A percentile compares a stretch with the other conserved stretches of the same genome.
These are phyloP conservation scores for Ustilago nuda DNA, from an alignment of 1,284 basidiomycete genomes.

Conservation along the genomic window DNA sequence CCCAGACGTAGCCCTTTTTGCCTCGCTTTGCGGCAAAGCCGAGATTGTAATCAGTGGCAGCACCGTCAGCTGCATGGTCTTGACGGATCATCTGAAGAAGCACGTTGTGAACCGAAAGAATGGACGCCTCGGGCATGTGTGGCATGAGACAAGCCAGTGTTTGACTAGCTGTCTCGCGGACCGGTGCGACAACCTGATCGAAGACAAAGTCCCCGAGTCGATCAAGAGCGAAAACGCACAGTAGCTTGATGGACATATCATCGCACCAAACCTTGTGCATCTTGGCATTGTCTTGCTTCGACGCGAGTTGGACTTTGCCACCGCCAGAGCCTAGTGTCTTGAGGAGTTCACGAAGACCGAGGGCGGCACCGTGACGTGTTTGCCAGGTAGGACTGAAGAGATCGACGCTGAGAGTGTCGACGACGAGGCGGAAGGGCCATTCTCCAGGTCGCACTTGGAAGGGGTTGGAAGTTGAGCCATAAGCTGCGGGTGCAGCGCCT, in stretches of 20 bases:
- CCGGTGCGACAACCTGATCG: conserved; percentile 96
- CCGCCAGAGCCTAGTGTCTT: conserved; percentile 85
- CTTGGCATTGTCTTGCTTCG: conserved; percentile 37
- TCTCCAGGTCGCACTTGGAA: conserved; percentile 73
- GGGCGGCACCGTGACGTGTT: conserved; percentile 90
- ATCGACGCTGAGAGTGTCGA: conserved; percentile 84
- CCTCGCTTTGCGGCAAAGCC: conserved; percentile 71
- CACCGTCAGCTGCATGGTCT: conserved; percentile 72
- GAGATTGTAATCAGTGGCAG: conserved; percentile 16
- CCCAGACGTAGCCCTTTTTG: conserved; percentile 82
- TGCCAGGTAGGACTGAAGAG: conserved; percentile 90
- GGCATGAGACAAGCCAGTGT: conserved; percentile 89
- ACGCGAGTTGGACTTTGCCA: conserved; percentile 73
- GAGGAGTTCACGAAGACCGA: conserved; percentile 89
- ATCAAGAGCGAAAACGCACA: conserved; percentile 93
- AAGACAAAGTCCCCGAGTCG: conserved; percentile 97
- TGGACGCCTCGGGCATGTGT: conserved; percentile 81
- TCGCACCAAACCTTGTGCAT: conserved; percentile 88
- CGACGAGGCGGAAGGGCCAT: conserved; percentile 90
- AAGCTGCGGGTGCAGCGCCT: conserved; percentile 33
- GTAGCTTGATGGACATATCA: conserved; percentile 83
- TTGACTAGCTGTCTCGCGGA: conserved; percentile 95
- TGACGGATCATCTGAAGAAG: conserved; percentile 94
- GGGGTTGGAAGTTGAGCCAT: conserved; percentile 44
- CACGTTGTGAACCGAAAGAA: conserved; percentile 83